phyloP scores from a whole-genome alignment of 495 filamentous ascomycete genomes.

The Penicillium arizonense region DNA sequence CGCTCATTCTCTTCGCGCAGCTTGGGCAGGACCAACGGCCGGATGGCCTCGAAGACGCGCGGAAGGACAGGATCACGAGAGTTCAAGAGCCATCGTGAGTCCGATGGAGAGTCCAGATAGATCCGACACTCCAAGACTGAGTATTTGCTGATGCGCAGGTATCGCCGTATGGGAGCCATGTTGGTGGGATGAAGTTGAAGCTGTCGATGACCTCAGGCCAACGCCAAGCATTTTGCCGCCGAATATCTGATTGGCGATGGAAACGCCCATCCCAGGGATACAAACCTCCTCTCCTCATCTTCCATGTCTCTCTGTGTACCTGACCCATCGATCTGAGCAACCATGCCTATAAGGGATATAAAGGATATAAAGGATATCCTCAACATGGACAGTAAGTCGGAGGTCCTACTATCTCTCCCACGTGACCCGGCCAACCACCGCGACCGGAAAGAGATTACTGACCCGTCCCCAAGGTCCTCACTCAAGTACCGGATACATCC shows the following conservation, averaged over 20 bases:
- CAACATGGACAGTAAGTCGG: not conserved
- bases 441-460: constrained; percentile 16
- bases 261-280: constrained; percentile 4
- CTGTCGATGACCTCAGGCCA: constrained; percentile 7
- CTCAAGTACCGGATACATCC: constrained; percentile 19
- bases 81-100: constrained; percentile 77
- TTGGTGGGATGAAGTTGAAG: constrained; percentile 4
- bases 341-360: no score
- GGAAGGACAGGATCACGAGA: constrained; percentile 69
- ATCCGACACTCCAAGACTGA: constrained; percentile 94
- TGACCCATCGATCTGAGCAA: no score
- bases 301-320: not conserved
- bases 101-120: constrained; percentile 86
- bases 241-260: constrained; percentile 11
- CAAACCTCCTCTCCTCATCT: not conserved
- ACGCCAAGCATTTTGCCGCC: constrained; percentile 12
- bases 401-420: not conserved
- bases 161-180: constrained; percentile 83
- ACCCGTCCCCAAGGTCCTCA: constrained; percentile 43
- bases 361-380: no score
- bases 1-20: constrained; percentile 82
- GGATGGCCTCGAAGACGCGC: constrained; percentile 77
- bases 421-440: constrained; percentile 19
- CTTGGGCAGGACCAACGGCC: constrained; percentile 84
- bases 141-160: constrained; percentile 80